Conservation (phyloP, 2,329 filamentous ascomycete genomes). For the Botrytis fabae region DNA sequence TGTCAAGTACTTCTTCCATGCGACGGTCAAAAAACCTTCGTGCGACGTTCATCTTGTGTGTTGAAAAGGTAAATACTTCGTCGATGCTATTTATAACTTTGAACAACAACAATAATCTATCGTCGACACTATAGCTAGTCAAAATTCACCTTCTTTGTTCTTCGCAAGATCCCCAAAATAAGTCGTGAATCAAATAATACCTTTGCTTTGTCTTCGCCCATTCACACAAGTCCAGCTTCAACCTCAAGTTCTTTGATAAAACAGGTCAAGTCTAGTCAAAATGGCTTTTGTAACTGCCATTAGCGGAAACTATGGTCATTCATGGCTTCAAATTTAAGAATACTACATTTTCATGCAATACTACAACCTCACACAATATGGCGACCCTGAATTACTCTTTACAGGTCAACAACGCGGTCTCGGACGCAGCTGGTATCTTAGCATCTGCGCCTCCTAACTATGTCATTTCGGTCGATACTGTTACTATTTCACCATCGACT, state of each 20-base stretch:
- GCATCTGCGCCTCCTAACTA: not conserved
- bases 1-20: not conserved
- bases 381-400: not conserved
- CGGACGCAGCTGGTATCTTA: not conserved
- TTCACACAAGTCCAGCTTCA: conserved; percentile 2
- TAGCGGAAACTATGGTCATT: not conserved
- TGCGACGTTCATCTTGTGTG: not conserved
- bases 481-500: not conserved
- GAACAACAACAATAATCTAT: not conserved
- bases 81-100: not conserved
- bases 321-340: not conserved
- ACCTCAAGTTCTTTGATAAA: conserved; percentile 10
- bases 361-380: conserved; percentile 2
- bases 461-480: not conserved
- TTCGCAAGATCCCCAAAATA: conserved; percentile 8
- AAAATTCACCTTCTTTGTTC: conserved; percentile 13
- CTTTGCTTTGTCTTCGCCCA: conserved; percentile 16
- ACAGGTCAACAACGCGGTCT: not conserved
- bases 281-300: not conserved
- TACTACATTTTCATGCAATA: not conserved
- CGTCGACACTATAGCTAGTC: not conserved
- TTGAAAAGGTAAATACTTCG: not conserved
- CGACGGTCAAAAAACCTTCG: not conserved
- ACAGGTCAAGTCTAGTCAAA: not conserved
- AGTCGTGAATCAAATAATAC: not conserved